These are phyloP conservation scores for Pseudisothecium myosuroides DNA, from an alignment of 225 moss, liverwort and hornwort species.

Conservation along the genomic window DNA sequence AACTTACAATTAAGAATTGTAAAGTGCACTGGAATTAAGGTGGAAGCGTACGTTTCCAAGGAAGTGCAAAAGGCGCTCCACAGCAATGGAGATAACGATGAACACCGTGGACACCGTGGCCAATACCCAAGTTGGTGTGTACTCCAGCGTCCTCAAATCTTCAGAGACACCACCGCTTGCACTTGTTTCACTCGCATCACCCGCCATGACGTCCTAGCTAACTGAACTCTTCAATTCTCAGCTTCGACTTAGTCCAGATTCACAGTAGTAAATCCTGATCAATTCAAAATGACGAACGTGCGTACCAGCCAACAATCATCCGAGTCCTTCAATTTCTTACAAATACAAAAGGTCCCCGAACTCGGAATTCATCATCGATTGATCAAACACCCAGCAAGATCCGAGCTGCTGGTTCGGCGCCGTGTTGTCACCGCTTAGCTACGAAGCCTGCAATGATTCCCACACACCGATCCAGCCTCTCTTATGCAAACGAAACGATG, in stretches of 20 bases:
- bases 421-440: neutral
- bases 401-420: neutral
- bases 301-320: neutral
- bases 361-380: neutral
- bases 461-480: neutral
- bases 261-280: neutral
- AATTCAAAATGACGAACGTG: neutral
- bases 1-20: neutral
- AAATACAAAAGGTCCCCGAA: too few relatives aligned
- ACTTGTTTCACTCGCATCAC: neutral
- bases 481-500: neutral
- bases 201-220: neutral
- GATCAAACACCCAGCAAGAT: neutral
- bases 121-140: slow-evolving; percentile 31
- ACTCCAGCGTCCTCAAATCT: slow-evolving; percentile 16
- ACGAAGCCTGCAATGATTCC: neutral
- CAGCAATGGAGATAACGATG: slow-evolving; percentile 21
- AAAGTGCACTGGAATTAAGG: neutral
- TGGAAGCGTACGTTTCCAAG: slow-evolving; percentile 9
- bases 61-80: slow-evolving; percentile 21
- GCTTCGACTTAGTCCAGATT: neutral
- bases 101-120: slow-evolving; percentile 12
- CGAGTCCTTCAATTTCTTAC: neutral
- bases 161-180: neutral
- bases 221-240: neutral